Conservation (phyloP, 2,329 filamentous ascomycete species). For the Didymella segeticola region DNA sequence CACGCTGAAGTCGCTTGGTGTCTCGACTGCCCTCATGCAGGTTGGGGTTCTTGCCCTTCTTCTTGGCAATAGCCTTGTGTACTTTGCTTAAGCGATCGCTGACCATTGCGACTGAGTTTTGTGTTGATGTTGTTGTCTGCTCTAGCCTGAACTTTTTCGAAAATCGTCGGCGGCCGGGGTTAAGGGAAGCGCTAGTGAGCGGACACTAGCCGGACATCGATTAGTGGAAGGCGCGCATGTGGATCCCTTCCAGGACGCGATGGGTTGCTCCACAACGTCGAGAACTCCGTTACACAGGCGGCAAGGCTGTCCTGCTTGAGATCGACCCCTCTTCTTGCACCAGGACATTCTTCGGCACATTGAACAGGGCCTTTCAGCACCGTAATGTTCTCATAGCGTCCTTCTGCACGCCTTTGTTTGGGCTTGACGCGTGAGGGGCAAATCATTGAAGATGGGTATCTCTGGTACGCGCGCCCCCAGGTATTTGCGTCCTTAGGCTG, state of each 20-base stretch:
- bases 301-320: constrained; percentile 9
- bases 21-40: constrained; percentile 91
- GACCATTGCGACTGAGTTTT: constrained; percentile 34
- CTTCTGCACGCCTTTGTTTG: constrained; percentile 27
- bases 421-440: constrained; percentile 37
- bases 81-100: constrained; percentile 77
- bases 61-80: constrained; percentile 88
- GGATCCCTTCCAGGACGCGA: constrained; percentile 25
- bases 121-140: constrained; percentile 14
- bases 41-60: constrained; percentile 75
- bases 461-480: constrained; percentile 41
- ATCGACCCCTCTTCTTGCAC: neutral
- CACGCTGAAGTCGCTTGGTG: constrained; percentile 79
- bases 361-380: neutral
- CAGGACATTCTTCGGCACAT: constrained; percentile 2
- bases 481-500: constrained; percentile 25
- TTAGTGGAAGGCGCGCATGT: constrained; percentile 34
- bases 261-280: constrained; percentile 24
- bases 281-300: constrained; percentile 21
- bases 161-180: constrained; percentile 24
- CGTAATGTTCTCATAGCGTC: constrained; percentile 32
- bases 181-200: constrained; percentile 22
- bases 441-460: constrained; percentile 48
- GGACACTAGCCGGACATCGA: constrained; percentile 7
- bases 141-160: constrained; percentile 35